Base-by-base conservation (phyloP, 768 basidiomycete genomes). In the Auricularia cornea region DNA sequence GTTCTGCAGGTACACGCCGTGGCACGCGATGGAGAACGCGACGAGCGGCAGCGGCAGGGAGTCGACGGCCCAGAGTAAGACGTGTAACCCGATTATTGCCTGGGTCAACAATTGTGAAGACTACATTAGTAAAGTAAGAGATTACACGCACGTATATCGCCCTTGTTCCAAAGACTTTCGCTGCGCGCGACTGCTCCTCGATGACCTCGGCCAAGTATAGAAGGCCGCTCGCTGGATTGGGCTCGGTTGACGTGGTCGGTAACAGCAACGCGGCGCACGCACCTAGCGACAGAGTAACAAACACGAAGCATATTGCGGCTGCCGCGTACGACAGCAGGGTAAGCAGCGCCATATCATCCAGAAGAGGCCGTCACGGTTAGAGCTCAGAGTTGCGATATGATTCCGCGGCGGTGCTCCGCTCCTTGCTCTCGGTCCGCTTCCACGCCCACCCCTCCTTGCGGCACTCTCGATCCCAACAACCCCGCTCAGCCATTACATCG, bases 181-280 rank as follows among this genome's bases (percentile, higher is more conserved):
- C 90, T 62, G 83, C 70, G 56, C 83, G 84, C 14, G 93, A 87
- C 72, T 96, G 89, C 72, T 98, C 96, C 74, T 98, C 96, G 66
- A 98, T 98, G 33, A 98, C 74, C 72, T 98, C 96, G 2, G 95
- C 94, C 33, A 96, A 78, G 80, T 96, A 98, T 62, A 98, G 77
- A 54, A 98, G 79, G 6, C 95, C 96, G 75, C 92, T 95, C 59
- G 96, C 96, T 96, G 72, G 14, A 64, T 28, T 57, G 32, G 2
- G 66, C 59, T 63, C 59, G 70, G 48, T 66, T 67, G 51, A 44
- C 16, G 26, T 60, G 31, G 54, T 31, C 26, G 2, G 59, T 35
- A 56, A 33, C 59, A 52, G 48, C 30, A 35, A 31, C 62, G 16
- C 59, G 65, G 28, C 30, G 57, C 51, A 76, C 84, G 59, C 61